Evolutionary conservation across 1,284 basidiomycete genomes (phyloP).

Genomic region (Cutaneotrichosporon sp.): DNA sequence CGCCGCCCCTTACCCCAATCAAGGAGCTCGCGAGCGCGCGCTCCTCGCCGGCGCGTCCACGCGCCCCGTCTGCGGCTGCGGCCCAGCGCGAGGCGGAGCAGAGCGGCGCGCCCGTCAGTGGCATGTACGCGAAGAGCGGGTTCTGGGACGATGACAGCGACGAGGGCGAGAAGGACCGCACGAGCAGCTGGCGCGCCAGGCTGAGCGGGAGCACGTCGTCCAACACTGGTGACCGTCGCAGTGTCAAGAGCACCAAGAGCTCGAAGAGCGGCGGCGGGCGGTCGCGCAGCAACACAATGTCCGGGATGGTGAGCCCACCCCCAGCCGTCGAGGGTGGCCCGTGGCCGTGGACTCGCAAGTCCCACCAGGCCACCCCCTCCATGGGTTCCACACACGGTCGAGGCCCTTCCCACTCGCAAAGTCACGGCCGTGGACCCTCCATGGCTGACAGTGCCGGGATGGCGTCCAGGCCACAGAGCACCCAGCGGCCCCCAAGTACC

Average conservation of each 20-base stretch:
- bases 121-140: slow-evolving; percentile 45
- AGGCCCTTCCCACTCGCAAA: neutral
- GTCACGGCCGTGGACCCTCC: neutral
- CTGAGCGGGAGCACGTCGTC: slow-evolving; percentile 15
- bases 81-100: slow-evolving; percentile 7
- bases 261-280: slow-evolving; percentile 10
- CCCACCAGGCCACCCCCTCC: neutral
- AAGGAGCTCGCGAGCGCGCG: slow-evolving; percentile 1
- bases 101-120: slow-evolving; percentile 37
- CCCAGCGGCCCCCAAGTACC: neutral
- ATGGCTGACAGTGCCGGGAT: neutral
- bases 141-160: slow-evolving; percentile 42
- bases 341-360: slow-evolving; percentile 22
- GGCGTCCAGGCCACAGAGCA: neutral
- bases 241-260: slow-evolving; percentile 18
- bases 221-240: slow-evolving; percentile 15
- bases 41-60: neutral
- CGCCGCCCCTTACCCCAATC: neutral
- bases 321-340: slow-evolving; percentile 3
- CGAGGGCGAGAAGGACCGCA: slow-evolving; percentile 3
- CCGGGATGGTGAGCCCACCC: neutral
- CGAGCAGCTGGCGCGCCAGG: slow-evolving; percentile 11
- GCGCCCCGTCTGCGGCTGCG: neutral
- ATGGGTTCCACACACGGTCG: neutral
- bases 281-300: slow-evolving; percentile 16